phyloP scores from a whole-genome alignment of 768 basidiomycete species.

The Cytidiella melzeri region DNA sequence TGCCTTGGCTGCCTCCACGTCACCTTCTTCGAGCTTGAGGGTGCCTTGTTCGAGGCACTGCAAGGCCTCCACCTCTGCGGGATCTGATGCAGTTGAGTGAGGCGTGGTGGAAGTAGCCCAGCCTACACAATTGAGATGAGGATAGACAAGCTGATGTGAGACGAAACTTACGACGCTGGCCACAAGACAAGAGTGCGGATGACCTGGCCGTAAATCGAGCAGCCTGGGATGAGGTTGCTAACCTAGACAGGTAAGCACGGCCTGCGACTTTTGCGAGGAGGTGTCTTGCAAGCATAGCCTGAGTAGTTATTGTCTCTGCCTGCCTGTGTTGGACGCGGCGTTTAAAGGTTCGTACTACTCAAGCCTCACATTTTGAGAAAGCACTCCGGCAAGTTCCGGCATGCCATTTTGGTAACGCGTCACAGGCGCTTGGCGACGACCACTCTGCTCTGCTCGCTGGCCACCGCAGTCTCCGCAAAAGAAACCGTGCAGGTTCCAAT shows the following conservation, averaged over 20 bases:
- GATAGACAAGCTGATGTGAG: not conserved
- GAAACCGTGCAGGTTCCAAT: conserved; percentile 3
- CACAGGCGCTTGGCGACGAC: conserved; percentile 5
- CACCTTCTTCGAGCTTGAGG: conserved; percentile 79
- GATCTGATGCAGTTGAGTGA: conserved; percentile 78
- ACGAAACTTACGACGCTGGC: conserved; percentile 11
- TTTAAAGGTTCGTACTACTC: too few relatives aligned
- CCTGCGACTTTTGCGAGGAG: not conserved
- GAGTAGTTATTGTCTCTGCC: not conserved
- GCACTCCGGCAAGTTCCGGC: not conserved
- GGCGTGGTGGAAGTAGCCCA: conserved; percentile 78
- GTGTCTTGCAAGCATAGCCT: not conserved
- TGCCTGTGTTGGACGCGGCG: not conserved
- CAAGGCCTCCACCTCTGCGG: conserved; percentile 74
- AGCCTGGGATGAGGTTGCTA: not conserved
- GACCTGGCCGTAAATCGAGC: not conserved
- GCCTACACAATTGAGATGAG: conserved; percentile 37
- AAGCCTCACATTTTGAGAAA: not conserved
- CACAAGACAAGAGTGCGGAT: not conserved
- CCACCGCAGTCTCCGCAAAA: conserved; percentile 10
- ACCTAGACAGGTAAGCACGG: not conserved
- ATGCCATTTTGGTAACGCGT: not conserved
- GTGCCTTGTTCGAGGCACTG: conserved; percentile 80
- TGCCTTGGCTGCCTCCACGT: conserved; percentile 70
- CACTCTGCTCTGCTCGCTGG: conserved; percentile 8